Conservation (phyloP, 768 basidiomycete genomes). For the Exsudoporus frostii region DNA sequence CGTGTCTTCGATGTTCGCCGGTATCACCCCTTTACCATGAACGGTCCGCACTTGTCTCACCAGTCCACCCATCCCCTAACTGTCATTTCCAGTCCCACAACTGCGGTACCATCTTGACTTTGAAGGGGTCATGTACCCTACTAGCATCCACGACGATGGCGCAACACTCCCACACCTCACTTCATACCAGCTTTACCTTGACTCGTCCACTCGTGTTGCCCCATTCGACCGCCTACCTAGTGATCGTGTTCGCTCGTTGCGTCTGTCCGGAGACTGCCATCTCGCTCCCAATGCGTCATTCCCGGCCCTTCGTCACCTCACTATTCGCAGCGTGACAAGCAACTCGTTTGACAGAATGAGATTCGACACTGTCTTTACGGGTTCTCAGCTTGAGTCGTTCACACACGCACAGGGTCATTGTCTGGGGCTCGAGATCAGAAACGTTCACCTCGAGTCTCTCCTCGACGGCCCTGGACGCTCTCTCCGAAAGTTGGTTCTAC, state of each 20-base stretch:
- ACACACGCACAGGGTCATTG: slow-evolving; percentile 32
- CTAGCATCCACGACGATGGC: not conserved
- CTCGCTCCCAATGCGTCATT: slow-evolving; percentile 12
- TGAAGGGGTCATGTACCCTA: slow-evolving; percentile 39
- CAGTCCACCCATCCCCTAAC: slow-evolving; percentile 1
- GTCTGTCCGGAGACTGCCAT: slow-evolving; percentile 35
- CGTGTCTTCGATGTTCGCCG: slow-evolving; percentile 34
- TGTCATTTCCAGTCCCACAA: slow-evolving; percentile 14
- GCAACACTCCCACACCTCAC: slow-evolving; percentile 13
- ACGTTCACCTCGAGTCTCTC: slow-evolving; percentile 34
- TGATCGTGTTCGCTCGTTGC: slow-evolving; percentile 25
- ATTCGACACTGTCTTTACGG: slow-evolving; percentile 27
- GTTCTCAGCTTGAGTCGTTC: slow-evolving; percentile 34
- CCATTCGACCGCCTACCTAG: slow-evolving; percentile 31
- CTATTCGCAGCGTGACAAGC: slow-evolving; percentile 32
- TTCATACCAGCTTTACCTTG: slow-evolving; percentile 34
- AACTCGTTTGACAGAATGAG: slow-evolving; percentile 34
- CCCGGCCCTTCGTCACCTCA: slow-evolving; percentile 26
- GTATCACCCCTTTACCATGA: slow-evolving; percentile 21
- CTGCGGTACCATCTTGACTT: slow-evolving; percentile 28
- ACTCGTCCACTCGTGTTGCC: slow-evolving; percentile 27
- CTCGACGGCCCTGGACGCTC: slow-evolving; percentile 10
- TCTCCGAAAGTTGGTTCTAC: slow-evolving; percentile 35
- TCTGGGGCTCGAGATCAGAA: slow-evolving; percentile 37
- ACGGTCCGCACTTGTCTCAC: slow-evolving; percentile 1